phyloP scores from a whole-genome alignment of 2,329 filamentous ascomycete species.

The Rugonectria rugulosa region DNA sequence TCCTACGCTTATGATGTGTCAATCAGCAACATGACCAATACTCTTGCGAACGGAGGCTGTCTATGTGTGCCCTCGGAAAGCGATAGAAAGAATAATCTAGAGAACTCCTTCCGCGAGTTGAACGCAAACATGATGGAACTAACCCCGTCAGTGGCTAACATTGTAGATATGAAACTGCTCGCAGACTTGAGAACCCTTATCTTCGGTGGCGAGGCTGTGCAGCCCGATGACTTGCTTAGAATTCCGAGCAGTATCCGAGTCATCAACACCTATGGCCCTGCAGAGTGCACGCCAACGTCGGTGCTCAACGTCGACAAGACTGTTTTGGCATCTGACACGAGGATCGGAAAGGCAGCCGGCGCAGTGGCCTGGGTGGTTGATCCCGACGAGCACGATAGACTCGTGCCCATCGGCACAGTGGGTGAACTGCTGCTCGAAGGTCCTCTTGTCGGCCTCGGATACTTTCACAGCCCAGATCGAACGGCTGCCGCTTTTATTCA shows the following conservation, averaged over 20 bases:
- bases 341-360: slow-evolving; percentile 8
- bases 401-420: slow-evolving; percentile 39
- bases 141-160: background rate
- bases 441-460: slow-evolving; percentile 56
- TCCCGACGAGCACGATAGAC: slow-evolving; percentile 30
- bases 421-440: slow-evolving; percentile 49
- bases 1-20: slow-evolving; percentile 12
- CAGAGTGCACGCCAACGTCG: slow-evolving; percentile 1
- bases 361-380: slow-evolving; percentile 40
- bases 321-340: too few relatives aligned
- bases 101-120: too few relatives aligned
- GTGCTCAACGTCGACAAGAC: background rate
- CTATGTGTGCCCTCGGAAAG: slow-evolving; percentile 12
- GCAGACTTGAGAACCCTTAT: too few relatives aligned
- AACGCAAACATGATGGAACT: too few relatives aligned
- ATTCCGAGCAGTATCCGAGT: slow-evolving; percentile 8
- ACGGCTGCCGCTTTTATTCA: slow-evolving; percentile 54
- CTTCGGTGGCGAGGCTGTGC: too few relatives aligned
- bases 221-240: background rate
- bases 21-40: background rate
- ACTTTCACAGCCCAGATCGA: slow-evolving; percentile 54
- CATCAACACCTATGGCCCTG: too few relatives aligned
- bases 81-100: background rate
- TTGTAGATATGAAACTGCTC: slow-evolving; percentile 15
- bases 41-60: slow-evolving; percentile 8